Percentiles rank a stretch among this genome's conserved stretches.
Conservation (phyloP, 2,329 filamentous ascomycete species). For the Paraphoma sp. region DNA sequence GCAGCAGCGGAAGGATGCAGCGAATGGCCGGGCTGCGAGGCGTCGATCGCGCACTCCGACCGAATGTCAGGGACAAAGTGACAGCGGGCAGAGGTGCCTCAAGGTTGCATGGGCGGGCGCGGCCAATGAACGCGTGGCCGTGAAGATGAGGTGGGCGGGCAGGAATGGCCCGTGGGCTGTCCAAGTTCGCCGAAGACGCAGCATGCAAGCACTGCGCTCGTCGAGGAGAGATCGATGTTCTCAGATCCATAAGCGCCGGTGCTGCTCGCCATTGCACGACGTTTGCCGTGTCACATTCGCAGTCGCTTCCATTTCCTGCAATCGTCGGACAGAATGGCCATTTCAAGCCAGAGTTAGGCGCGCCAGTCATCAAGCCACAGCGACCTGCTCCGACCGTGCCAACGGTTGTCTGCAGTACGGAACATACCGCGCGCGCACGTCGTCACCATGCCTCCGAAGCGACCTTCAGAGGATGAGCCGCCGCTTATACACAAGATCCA, state of each 20-base stretch:
- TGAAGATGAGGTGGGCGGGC: conserved; percentile 4
- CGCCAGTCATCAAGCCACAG: conserved; percentile 6
- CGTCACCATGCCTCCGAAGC: conserved; percentile 36
- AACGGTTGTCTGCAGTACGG: conserved; percentile 18
- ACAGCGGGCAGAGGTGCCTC: conserved; percentile 12
- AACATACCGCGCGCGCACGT: conserved; percentile 8
- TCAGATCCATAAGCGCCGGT: too few species aligned
- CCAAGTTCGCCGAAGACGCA: conserved; percentile 14
- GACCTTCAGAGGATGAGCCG: conserved; percentile 28
- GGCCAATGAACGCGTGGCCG: conserved; percentile 14
- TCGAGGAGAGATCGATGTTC: too few species aligned
- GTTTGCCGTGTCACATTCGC: background rate
- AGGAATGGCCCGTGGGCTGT: conserved; percentile 13
- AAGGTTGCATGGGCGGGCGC: conserved; percentile 6
- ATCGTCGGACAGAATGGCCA: too few species aligned
- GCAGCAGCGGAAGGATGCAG: background rate
- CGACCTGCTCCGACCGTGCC: conserved; percentile 12
- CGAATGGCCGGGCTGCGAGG: conserved; percentile 10
- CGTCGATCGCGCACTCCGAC: conserved; percentile 16
- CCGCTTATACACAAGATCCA: conserved; percentile 36
- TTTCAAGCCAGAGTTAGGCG: conserved; percentile 2
- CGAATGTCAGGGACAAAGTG: conserved; percentile 22
- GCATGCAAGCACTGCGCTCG: background rate
- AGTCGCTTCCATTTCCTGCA: too few species aligned
- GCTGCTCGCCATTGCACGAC: too few species aligned